These are phyloP conservation scores for Leccinum ponderosum DNA, from an alignment of 1,284 basidiomycete genomes.

Conservation along the genomic window DNA sequence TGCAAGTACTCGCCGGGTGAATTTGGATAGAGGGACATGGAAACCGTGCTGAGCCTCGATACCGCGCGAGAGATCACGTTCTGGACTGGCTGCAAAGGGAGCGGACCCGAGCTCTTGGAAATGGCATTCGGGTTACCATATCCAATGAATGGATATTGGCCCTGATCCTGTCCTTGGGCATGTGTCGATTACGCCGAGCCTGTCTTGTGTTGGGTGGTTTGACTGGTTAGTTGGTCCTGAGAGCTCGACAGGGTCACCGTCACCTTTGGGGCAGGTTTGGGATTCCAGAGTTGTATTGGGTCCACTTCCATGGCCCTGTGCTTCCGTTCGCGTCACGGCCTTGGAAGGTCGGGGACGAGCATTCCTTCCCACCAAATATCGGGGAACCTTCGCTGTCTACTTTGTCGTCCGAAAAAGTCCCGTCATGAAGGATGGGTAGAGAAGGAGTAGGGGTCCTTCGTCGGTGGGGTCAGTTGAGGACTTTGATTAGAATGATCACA, in stretches of 20 bases:
- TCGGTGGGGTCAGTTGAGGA: slow-evolving; percentile 49
- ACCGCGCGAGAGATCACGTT: slow-evolving; percentile 39
- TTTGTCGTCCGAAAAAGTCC: slow-evolving; percentile 46
- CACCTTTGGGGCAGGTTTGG: slow-evolving; percentile 31
- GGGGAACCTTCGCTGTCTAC: slow-evolving; percentile 59
- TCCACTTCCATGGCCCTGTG: slow-evolving; percentile 56
- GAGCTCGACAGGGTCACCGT: slow-evolving; percentile 30
- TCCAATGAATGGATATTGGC: slow-evolving; percentile 27
- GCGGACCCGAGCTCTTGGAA: slow-evolving; percentile 25
- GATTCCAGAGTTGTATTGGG: slow-evolving; percentile 54
- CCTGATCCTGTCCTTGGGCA: slow-evolving; percentile 15
- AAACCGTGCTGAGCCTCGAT: slow-evolving; percentile 51
- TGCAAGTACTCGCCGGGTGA: slow-evolving; percentile 39
- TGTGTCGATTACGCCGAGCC: neutral
- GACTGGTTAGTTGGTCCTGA: slow-evolving; percentile 11
- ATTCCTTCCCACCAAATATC: slow-evolving; percentile 72
- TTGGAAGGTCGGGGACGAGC: slow-evolving; percentile 47
- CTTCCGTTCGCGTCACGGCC: slow-evolving; percentile 32
- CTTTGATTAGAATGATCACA: slow-evolving; percentile 49
- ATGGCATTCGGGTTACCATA: slow-evolving; percentile 15
- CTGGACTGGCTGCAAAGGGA: slow-evolving; percentile 37
- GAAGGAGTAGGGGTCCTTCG: slow-evolving; percentile 61
- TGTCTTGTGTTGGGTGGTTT: slow-evolving; percentile 2
- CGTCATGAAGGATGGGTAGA: slow-evolving; percentile 65
- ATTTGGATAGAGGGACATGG: slow-evolving; percentile 53